Percentiles rank a stretch among this genome's conserved stretches.
phyloP scores from a whole-genome alignment of 352 stramenopile species.

The Pilasporangium apinafurcum region DNA sequence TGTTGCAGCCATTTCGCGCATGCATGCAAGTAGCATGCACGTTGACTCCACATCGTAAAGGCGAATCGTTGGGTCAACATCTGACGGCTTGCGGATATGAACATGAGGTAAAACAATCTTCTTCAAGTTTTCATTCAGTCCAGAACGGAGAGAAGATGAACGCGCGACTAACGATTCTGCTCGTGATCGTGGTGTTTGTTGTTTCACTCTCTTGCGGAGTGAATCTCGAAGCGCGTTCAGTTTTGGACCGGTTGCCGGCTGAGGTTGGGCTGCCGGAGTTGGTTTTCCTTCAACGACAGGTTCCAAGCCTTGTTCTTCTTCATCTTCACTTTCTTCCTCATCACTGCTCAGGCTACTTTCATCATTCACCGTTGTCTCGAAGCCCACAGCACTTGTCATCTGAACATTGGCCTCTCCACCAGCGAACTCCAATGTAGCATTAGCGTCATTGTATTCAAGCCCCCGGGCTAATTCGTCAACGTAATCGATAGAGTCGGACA shows the following conservation, averaged over 20 bases:
- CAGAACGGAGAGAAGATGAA: background rate
- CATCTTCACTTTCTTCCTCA: constrained; percentile 42
- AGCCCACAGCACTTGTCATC: constrained; percentile 43
- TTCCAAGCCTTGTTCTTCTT: constrained; percentile 13
- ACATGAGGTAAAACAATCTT: background rate
- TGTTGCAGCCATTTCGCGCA: constrained; percentile 80
- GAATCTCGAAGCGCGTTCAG: background rate
- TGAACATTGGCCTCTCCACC: constrained; percentile 3
- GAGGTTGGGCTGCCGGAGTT: background rate
- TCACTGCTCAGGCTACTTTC: constrained; percentile 31
- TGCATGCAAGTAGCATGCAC: constrained; percentile 67
- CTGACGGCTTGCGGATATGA: constrained; percentile 1
- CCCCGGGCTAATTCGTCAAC: constrained; percentile 61
- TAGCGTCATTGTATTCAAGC: constrained; percentile 38
- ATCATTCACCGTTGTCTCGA: constrained; percentile 48
- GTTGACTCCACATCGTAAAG: constrained; percentile 81
- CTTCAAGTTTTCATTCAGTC: background rate
- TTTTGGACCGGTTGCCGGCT: background rate
- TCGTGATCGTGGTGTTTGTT: constrained; percentile 5
- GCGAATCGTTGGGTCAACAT: constrained; percentile 49
- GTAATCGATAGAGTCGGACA: constrained; percentile 53
- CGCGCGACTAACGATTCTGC: constrained; percentile 27
- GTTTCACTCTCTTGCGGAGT: background rate
- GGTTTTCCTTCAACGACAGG: background rate
- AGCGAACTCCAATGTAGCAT: constrained; percentile 7